A percentile compares a stretch with the other conserved stretches of the same genome.
These are phyloP conservation scores for Scytalidium lignicola DNA, from an alignment of 2,329 filamentous ascomycete species.

Conservation along the genomic window DNA sequence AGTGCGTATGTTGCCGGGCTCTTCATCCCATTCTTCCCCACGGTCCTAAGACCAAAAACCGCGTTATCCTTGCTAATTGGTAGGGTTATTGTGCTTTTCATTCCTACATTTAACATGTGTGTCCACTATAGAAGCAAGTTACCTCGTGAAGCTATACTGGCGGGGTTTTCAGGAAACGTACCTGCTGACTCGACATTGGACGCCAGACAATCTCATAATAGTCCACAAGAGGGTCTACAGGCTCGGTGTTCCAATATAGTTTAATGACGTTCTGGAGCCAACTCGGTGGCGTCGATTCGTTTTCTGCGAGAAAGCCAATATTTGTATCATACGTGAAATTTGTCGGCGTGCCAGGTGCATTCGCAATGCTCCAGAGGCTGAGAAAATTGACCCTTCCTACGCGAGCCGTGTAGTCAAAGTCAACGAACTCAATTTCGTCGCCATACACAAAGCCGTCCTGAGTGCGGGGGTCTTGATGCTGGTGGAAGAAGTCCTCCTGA, in stretches of 20 bases:
- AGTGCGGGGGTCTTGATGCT: conserved; percentile 49
- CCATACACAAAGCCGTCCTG: conserved; percentile 47
- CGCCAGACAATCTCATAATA: conserved; percentile 54
- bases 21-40: conserved; percentile 44
- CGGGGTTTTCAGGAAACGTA: not conserved
- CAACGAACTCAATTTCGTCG: conserved; percentile 49
- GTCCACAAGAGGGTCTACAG: conserved; percentile 26
- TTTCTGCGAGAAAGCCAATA: conserved; percentile 10
- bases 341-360: conserved; percentile 42
- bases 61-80: conserved; percentile 51
- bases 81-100: conserved; percentile 38
- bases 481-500: conserved; percentile 50
- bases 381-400: conserved; percentile 50
- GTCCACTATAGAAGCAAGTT: conserved; percentile 46
- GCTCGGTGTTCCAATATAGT: conserved; percentile 44
- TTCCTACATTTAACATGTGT: conserved; percentile 42
- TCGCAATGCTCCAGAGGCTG: conserved; percentile 46
- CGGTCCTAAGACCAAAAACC: conserved; percentile 48
- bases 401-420: conserved; percentile 47
- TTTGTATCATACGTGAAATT: conserved; percentile 45
- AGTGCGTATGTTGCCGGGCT: conserved; percentile 33
- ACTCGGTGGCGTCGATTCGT: conserved; percentile 3
- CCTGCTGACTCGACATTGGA: conserved; percentile 10
- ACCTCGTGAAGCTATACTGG: conserved; percentile 26
- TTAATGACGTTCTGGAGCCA: conserved; percentile 42